These are phyloP conservation scores for Pholiota conissans DNA, from an alignment of 768 basidiomycete species.

Conservation along the genomic window DNA sequence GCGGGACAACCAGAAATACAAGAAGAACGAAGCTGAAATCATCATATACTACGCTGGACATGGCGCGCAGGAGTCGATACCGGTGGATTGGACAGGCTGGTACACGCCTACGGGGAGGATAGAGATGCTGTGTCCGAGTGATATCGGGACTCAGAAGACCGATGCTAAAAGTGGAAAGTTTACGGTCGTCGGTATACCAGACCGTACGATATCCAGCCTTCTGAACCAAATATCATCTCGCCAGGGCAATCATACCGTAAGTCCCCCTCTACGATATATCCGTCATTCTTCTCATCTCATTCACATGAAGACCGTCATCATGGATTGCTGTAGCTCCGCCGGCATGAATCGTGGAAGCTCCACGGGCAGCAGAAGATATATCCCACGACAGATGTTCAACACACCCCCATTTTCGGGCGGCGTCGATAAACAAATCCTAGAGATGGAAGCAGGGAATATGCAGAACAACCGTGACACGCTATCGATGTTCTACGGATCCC, in stretches of 20 bases:
- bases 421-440: conserved; percentile 27
- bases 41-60: conserved; percentile 48
- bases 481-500: conserved; percentile 29
- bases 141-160: conserved; percentile 21
- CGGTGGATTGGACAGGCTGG: conserved; percentile 27
- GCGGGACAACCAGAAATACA: conserved; percentile 17
- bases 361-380: conserved; percentile 6
- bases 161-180: conserved; percentile 1
- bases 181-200: conserved; percentile 37
- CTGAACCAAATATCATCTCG: conserved; percentile 34
- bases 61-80: conserved; percentile 34
- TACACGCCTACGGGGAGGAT: conserved; percentile 27
- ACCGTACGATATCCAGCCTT: conserved; percentile 38
- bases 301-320: conserved; percentile 43
- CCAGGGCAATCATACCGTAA: conserved; percentile 45
- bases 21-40: conserved; percentile 30
- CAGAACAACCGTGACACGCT: too few relatives aligned
- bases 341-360: conserved; percentile 28
- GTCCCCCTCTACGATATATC: not conserved
- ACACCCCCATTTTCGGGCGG: conserved; percentile 24
- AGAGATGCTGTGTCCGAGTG: conserved; percentile 35
- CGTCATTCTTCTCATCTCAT: not conserved
- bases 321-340: conserved; percentile 47
- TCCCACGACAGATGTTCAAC: conserved; percentile 24
- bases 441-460: conserved; percentile 18